Base-by-base conservation (phyloP, 2,329 filamentous ascomycete species). In the Akanthomyces lecanii region DNA sequence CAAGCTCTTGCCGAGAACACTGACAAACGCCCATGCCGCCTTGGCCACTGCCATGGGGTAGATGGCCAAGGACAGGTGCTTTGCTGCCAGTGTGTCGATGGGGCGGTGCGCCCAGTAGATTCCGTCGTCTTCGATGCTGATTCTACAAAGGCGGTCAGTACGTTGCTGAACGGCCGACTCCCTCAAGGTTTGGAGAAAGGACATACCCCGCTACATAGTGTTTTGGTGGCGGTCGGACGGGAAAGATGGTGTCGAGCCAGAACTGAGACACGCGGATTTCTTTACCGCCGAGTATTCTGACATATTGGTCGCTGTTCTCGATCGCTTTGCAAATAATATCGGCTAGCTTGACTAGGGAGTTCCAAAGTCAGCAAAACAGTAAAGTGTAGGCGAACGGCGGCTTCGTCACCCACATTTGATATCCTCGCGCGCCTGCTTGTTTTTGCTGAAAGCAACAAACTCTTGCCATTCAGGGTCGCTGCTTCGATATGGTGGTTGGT, bases 221-320 rank as follows among this genome's bases (percentile, higher is more conserved):
- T 61, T 79, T 80, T 5, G 87, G 85, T 1, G 87, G 86, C 48
- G 86, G 83, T 42, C 75, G 76, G 50, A 75, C 73, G 0, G 87
- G 87, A 66, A 84, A 89, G 56, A 85, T 79, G 30, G 88, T 76
- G 47, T 88, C 81, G 33, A 90, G 76, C 86, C 85, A 89, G 57
- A 76, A 78, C 62, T 80, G 80, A 40, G 76, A 77, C 36, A 87
- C 65, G 44, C 75, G 77, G 55, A 85, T 77, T 0, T 78, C 73
- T 30, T 77, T 76, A 11, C 85, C 85, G 38, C 78, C 78, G 40
- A 78, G 73, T 3, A 74, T 62, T 53, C 65, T 72, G n/a, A 86
- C 70, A 2, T 78, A 72, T 2, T 66, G 63, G 0, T 77, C 75
- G 63, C 81, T 78, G 16, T 69, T 74, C 33, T 77, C 75, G 1